Evolutionary conservation across 176 grass and related monocot genomes (phyloP), one percentile per base, ranked within the genome.

Genomic region (Oryza nivara): DNA sequence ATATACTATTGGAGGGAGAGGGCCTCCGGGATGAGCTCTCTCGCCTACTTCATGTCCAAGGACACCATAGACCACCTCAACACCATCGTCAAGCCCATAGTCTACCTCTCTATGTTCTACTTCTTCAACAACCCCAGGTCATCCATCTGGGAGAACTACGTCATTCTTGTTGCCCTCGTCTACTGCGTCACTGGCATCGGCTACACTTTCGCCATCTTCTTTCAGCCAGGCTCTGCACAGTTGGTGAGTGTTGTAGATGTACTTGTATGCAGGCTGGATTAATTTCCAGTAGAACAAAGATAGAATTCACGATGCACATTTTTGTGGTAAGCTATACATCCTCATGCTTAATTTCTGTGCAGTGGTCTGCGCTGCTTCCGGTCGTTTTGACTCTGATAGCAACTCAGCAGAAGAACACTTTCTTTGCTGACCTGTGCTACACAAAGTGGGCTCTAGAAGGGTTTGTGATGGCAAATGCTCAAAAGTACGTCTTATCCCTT

Each of bases 51-150:
- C 66, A 5, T 94, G 36, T 84, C 92, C 25, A 94, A 91, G 67
- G 92, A 94, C 82, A 89, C 89, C 73, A 84, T 94, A 28, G 92
- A 94, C 25, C 89, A 91, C 58, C 91, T 94, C 87, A 94, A 94
- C 71, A 94, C 92, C 25, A 64, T 92, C n/a, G 80, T 94, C 34
- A 94, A 94, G 69, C 92, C 92, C 32, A 94, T 94, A 30, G 84
- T 92, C 64, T 94, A 94, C 78, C 92, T 94, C 11, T 94, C 92
- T 49, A 94, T 94, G 92, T 94, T 94, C 87, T 94, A 94, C 49
- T 94, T 92, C 87, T 94, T 94, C 87, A 92, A 94, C 84, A 94
- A 94, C 58, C 92, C 92, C 23, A 89, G 92, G 77, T 94, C 92
- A 8, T 92, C 92, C 10, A 94, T 92, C 32, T 75, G 85, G 85